Evolutionary conservation across 23 red algal genomes (phyloP).

Genomic region (Gracilaria domingensis): DNA sequence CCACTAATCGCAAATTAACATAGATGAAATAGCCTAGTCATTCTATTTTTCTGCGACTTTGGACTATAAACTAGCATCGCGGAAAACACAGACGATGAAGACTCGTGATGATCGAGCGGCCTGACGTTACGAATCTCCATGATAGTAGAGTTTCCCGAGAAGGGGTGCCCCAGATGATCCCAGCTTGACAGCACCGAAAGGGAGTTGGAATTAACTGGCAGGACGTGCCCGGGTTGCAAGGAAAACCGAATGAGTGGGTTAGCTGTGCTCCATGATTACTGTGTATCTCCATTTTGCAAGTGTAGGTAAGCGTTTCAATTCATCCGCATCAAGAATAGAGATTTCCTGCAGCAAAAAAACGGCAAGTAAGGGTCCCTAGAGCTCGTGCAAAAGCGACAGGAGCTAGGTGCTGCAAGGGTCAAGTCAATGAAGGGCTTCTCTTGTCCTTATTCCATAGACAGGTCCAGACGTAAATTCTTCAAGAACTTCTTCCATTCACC

Average conservation of each 20-base stretch:
- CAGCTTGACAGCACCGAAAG: not conserved
- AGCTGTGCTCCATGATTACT: no score
- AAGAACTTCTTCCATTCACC: not conserved
- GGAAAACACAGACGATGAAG: no score
- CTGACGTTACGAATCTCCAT: not conserved
- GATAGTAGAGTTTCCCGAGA: not conserved
- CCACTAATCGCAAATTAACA: no score
- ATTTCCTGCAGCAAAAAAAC: not conserved
- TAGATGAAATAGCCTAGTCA: no score
- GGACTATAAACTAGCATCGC: no score
- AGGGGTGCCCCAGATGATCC: conserved; percentile 1
- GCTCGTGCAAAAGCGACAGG: conserved; percentile 20
- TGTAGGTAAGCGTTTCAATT: conserved; percentile 8
- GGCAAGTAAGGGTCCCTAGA: conserved; percentile 4
- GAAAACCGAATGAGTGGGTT: conserved; percentile 24
- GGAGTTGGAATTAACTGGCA: not conserved
- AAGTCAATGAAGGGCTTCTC: not conserved
- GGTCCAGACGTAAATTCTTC: not conserved
- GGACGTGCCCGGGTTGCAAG: not conserved
- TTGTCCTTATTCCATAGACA: not conserved
- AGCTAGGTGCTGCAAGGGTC: not conserved
- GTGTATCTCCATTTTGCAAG: no score
- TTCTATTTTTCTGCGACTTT: no score
- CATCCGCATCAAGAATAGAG: conserved; percentile 48
- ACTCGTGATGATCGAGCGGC: not conserved